Evolutionary conservation across 2,329 filamentous ascomycete species (phyloP), one percentile per base, ranked within the genome.

Genomic region (Xylariaceae sp.): DNA sequence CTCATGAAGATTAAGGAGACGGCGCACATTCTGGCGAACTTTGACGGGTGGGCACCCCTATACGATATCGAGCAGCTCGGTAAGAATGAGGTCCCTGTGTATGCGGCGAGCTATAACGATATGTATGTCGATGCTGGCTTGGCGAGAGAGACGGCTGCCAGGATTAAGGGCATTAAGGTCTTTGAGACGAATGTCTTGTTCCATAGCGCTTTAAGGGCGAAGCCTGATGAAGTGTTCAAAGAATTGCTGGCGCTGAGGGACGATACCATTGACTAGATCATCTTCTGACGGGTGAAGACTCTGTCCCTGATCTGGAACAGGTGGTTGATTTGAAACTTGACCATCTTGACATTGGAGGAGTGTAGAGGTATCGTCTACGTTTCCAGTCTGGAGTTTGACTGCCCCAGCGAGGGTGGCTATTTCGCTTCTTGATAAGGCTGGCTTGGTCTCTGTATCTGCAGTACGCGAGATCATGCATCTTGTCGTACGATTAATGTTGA

Each of bases 111-210:
- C 1, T 97, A 89, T 67, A 88, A 96, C 63, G 92, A 96, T 71
- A 94, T 97, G 89, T 97, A 95, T 69, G 92, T 97, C 35, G 89
- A 95, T 69, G 89, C 84, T 66, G 84, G 84, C 5, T 76, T 92
- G 57, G 88, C 89, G 7, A 81, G 83, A 67, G 84, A 88, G 67
- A 95, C 91, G 13, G 90, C 90, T 8, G 77, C 76, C 47, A 82
- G 86, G 69, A 89, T 97, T 71, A 88, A 84, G 71, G 87, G 86
- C 0, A 88, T 85, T 71, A 92, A 90, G 76, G 86, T 90, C 47
- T 94, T 88, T 68, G 84, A 94, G 70, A 96, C 91, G 45, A 97
- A 96, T 72, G 80, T 82, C 23, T 84, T 96, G 80, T 94, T 94
- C 70, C 93, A 97, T 74, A 88, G 94, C 70, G 93, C 89, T 0